Base-by-base conservation (phyloP, 2,329 filamentous ascomycete genomes). In the Alternaria arborescens region DNA sequence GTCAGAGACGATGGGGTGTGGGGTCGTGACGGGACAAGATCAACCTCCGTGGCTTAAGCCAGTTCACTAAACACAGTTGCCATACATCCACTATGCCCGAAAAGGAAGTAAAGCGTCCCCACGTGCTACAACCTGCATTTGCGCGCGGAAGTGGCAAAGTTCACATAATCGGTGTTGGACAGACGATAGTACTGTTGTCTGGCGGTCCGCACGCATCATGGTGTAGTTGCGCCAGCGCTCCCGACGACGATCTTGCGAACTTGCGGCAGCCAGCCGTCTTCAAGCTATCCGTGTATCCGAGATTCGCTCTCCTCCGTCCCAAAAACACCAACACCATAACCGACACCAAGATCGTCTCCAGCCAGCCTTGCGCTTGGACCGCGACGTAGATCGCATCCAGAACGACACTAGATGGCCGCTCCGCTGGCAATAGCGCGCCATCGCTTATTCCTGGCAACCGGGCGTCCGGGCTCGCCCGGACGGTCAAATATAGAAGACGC, bases 361-460 rank as follows among this genome's bases (percentile, higher is more conserved):
- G 54, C 54, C 44, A 51, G 44, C 54, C 54, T 26, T 51, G 8
- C 54, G 54, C 43, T 41, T 14, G n/a, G 34, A 20, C 26, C 16
- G 36, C 28, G 14, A 16, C 38, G 44, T 8, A 20, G 34, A 56
- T 51, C 44, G 28, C 36, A 28, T 28, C 44, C n/a, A 30, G 47
- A 22, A 26, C 6, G 20, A 22, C n/a, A 22, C 54, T 40, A 26
- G 22, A 11, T 22, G 44, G 44, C 34, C 46, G 44, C 24, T 50
- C 38, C 54, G 30, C 24, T 51, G 24, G 18, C 52, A 18, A 43
- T 43, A 43, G 51, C 51, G 51, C 38, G 51, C 18, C 34, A 18
- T 53, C 44, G 54, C 54, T 51, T 30, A 50, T 18, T 26, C 14
- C 42, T 38, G 42, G 30, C 24, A 16, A 40, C 42, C 30, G 41